Base-by-base conservation (phyloP, 139 green algal species). In the Tetratostichococcus sp. region DNA sequence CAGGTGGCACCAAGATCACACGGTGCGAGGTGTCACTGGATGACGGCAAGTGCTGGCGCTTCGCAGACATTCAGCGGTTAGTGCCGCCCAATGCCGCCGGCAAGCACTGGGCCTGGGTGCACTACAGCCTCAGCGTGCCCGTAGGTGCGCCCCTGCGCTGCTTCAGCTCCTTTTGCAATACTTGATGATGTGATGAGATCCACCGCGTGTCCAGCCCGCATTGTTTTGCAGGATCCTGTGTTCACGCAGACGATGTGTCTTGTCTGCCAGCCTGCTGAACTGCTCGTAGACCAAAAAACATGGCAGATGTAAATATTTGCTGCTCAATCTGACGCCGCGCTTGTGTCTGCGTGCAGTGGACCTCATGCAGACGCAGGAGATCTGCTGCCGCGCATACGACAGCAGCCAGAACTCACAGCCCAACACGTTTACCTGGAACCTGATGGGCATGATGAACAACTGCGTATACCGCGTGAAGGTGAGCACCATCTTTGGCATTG, bases 391-490 rank as follows among this genome's bases (percentile, higher is more conserved):
- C 21, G 93, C 93, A 5, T 94, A 88, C 84, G 92, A 97, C 75
- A 84, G 85, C 67, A 73, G 50, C 75, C 91, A 90, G 84, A 98
- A 98, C 88, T 90, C 87, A 3, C 93, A 97, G 86, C 93, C 93
- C 25, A 59, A 82, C 30, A 76, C 72, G 70, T 85, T 93, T 76
- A 96, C 92, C 1, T 98, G 95, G 95, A 99, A 98, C 74, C 35
- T 98, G 34, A 97, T 99, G 92, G 96, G 96, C 77, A 97, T 98
- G 96, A 93, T 97, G 87, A 98, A 98, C 91, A 99, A 99, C 87
- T 93, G 87, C 82, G 87, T 91, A 75, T 98, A 92, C 84, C 78
- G 85, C 74, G 72, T 83, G 62, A 86, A 81, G 73, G 77, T 73
- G 50, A 26, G 50, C 50, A n/a, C 14, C 50, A 5, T 8, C 50